A percentile compares a stretch with the other conserved stretches of the same genome.
Conservation (phyloP, 257 asterid genomes). For the Nemophila menziesii region DNA sequence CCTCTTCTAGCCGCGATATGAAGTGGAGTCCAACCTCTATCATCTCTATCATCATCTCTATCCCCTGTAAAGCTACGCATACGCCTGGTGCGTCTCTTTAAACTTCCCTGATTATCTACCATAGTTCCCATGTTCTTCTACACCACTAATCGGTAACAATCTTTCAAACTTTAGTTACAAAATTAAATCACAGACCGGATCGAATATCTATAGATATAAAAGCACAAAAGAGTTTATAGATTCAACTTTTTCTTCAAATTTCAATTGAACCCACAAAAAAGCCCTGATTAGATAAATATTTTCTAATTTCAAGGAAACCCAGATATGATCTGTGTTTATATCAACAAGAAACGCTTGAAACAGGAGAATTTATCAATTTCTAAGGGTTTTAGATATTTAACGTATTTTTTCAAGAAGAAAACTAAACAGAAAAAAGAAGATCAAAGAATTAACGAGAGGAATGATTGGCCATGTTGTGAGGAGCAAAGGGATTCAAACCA, state of each 20-base stretch:
- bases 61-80: slow-evolving; percentile 33
- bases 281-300: not conserved
- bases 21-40: slow-evolving; percentile 88
- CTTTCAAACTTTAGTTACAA: not conserved
- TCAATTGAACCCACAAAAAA: slow-evolving; percentile 2
- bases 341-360: slow-evolving; percentile 3
- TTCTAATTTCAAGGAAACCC: slow-evolving; percentile 3
- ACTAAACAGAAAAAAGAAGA: not conserved
- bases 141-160: not conserved
- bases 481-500: slow-evolving; percentile 93
- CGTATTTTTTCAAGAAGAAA: not conserved
- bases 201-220: not conserved
- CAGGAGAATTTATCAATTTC: not conserved
- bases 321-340: slow-evolving; percentile 6
- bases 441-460: slow-evolving; percentile 70
- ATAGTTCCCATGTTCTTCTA: slow-evolving; percentile 11
- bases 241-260: not conserved
- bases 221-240: not conserved
- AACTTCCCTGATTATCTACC: slow-evolving; percentile 42
- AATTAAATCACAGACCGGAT: not conserved
- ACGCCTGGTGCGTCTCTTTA: slow-evolving; percentile 32
- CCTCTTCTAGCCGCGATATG: slow-evolving; percentile 78
- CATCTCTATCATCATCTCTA: slow-evolving; percentile 80
- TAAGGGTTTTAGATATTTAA: not conserved
- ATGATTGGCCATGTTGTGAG: slow-evolving; percentile 64